Evolutionary conservation across 305 asterid species (phyloP).

Genomic region (Solanum hybrid): DNA sequence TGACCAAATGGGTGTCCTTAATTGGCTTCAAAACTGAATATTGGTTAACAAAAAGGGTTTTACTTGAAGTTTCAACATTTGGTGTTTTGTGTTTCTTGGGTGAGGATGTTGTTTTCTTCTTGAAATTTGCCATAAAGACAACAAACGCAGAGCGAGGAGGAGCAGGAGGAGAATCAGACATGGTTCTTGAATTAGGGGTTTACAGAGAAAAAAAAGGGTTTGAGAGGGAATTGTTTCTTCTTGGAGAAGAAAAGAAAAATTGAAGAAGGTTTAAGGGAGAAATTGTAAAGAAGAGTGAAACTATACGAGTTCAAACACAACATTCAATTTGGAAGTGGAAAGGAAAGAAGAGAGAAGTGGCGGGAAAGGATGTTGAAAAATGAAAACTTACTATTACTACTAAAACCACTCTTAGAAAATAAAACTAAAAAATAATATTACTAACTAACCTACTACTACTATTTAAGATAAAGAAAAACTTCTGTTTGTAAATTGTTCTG

Average conservation of each 20-base stretch:
- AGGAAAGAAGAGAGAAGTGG: background rate
- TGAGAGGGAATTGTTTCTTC: background rate
- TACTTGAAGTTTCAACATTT: too few species aligned
- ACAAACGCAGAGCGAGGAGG: too few species aligned
- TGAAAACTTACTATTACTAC: too few species aligned
- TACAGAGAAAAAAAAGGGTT: background rate
- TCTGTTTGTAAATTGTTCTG: too few species aligned
- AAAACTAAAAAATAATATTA: too few species aligned
- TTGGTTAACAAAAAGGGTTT: too few species aligned
- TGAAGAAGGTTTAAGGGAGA: constrained; percentile 2
- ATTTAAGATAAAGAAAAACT: too few species aligned
- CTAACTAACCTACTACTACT: too few species aligned
- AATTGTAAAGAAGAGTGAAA: background rate
- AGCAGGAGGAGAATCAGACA: background rate
- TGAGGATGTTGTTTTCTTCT: too few species aligned
- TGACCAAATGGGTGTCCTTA: constrained; percentile 2
- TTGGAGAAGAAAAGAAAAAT: background rate
- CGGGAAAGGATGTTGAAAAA: constrained; percentile 1
- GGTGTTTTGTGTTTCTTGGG: too few species aligned
- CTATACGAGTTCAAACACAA: background rate
- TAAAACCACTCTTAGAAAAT: too few species aligned
- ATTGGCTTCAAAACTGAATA: background rate
- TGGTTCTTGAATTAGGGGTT: constrained; percentile 11
- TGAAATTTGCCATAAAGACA: too few species aligned
- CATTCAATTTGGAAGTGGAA: background rate